Base-by-base conservation (phyloP, 2,329 filamentous ascomycete species). In the Colletotrichum lentis region DNA sequence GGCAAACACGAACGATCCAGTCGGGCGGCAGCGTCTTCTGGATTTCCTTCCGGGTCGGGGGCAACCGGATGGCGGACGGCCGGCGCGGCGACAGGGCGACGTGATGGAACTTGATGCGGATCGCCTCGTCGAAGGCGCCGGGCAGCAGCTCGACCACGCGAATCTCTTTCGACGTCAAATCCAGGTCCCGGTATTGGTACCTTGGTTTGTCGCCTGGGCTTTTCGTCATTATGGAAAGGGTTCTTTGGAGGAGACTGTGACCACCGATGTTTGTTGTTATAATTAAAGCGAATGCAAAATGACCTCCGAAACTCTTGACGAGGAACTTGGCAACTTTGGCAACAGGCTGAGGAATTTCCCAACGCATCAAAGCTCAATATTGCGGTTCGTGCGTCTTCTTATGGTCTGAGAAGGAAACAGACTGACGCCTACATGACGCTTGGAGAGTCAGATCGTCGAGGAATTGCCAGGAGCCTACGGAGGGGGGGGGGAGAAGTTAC, bases 21-120 rank as follows among this genome's bases (percentile, higher is more conserved):
- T 46, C 55, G 20, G 41, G 6, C 24, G 55, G 55, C 11, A 58
- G 39, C 16, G 55, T 58, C 24, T 43, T 58, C 6, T 46, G 55
- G 55, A 58, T 46, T 12, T 58, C 55, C 18, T 58, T 31, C 16
- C 56, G 44, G 16, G 41, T 59, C 27, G 56, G 46, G 7, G 52
- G 31, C 50, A 53, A n/a, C n/a, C 50, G 31, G 55, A 58, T 35
- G 39, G 55, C 22, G 24, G 55, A 58, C 18, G 39, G 41, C 3
- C 41, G 39, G 22, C 44, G 41, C 5, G 41, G 56, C n/a, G 43
- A 18, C 20, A 59, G 44, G 27, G 31, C 43, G 24, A 49, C 44
- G 10, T 59, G 56, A 3, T 59, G 56, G 16, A 59, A 59, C 31
- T 22, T 59, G 56, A 59, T 46, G n/a, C 56, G 56, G 16, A 49